phyloP scores from a whole-genome alignment of 2,329 filamentous ascomycete species.

The Escovopsis weberi region DNA sequence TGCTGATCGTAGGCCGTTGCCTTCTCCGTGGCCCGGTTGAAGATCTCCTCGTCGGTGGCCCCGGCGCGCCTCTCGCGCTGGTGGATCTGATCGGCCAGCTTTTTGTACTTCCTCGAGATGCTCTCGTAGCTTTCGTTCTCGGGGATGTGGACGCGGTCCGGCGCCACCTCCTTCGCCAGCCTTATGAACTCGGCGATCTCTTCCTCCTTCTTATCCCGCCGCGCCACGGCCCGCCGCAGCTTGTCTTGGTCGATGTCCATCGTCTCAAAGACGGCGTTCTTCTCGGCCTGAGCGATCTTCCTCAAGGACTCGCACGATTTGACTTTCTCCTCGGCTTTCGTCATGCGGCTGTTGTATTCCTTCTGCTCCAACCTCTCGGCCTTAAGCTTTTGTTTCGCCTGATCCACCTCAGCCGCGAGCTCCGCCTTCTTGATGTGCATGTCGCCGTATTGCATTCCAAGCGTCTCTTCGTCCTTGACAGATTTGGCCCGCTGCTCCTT shows the following conservation, averaged over 20 bases:
- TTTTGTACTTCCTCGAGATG: conserved; percentile 38
- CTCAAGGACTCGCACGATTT: conserved; percentile 33
- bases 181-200: conserved; percentile 38
- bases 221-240: conserved; percentile 29
- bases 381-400: conserved; percentile 23
- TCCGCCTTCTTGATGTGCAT: conserved; percentile 29
- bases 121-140: conserved; percentile 47
- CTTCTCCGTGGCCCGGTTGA: conserved; percentile 29
- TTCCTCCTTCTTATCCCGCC: conserved; percentile 30
- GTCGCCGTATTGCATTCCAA: conserved; percentile 41
- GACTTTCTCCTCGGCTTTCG: conserved; percentile 41
- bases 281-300: conserved; percentile 39
- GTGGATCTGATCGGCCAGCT: conserved; percentile 43
- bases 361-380: conserved; percentile 20
- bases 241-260: conserved; percentile 34
- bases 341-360: conserved; percentile 31
- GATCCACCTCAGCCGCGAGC: conserved; percentile 29
- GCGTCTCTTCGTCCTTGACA: conserved; percentile 32
- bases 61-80: conserved; percentile 43
- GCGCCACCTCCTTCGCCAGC: conserved; percentile 39
- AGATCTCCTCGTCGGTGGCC: conserved; percentile 50
- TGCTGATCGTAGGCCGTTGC: conserved; percentile 28
- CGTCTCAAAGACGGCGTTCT: conserved; percentile 43
- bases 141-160: conserved; percentile 45
- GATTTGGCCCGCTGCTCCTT: conserved; percentile 41